phyloP scores from a whole-genome alignment of 495 filamentous ascomycete species.

The Polyplosphaeria fusca region DNA sequence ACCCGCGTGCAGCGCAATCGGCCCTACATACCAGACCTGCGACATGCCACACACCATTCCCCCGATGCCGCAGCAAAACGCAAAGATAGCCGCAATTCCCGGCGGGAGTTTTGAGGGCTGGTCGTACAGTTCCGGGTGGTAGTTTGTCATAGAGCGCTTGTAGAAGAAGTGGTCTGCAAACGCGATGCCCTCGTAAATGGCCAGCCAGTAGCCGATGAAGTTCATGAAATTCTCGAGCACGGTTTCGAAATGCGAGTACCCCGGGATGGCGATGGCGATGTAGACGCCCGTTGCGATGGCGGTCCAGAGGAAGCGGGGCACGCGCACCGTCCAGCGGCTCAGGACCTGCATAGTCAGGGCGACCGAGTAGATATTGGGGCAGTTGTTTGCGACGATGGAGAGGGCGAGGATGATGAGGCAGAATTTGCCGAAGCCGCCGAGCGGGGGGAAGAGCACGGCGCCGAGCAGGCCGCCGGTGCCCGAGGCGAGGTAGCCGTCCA shows the following conservation, averaged over 20 bases:
- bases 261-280: constrained; percentile 73
- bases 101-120: constrained; percentile 59
- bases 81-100: constrained; percentile 65
- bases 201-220: constrained; percentile 76
- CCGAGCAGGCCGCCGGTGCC: constrained; percentile 65
- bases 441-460: constrained; percentile 57
- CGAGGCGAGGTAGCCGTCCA: constrained; percentile 56
- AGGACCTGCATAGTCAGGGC: constrained; percentile 72
- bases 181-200: constrained; percentile 73
- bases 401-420: constrained; percentile 77
- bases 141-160: constrained; percentile 62
- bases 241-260: constrained; percentile 67
- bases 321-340: constrained; percentile 57
- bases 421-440: constrained; percentile 77
- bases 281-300: constrained; percentile 65
- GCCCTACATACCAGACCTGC: constrained; percentile 71
- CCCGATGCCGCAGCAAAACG: constrained; percentile 66
- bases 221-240: constrained; percentile 79
- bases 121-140: constrained; percentile 60
- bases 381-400: constrained; percentile 80
- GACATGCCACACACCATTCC: constrained; percentile 76
- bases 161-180: constrained; percentile 76
- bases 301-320: constrained; percentile 78
- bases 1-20: constrained; percentile 64
- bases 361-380: constrained; percentile 82